phyloP scores from a whole-genome alignment of 257 asterid genomes.

The Fraxinus cuspidata region DNA sequence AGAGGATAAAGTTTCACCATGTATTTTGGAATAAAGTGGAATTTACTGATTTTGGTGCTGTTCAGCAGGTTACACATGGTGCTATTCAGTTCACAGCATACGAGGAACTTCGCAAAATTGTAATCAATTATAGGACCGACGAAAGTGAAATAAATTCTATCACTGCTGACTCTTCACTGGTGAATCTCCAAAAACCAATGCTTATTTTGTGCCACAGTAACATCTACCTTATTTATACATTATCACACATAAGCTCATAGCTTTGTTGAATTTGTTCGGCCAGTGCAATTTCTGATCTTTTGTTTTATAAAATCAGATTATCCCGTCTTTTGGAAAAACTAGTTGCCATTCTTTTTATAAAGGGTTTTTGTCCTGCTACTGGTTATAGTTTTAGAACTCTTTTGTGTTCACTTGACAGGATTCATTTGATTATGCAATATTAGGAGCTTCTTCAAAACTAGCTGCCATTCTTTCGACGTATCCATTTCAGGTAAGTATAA shows the following conservation, averaged over 20 bases:
- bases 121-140: slow-evolving; percentile 43
- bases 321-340: not conserved
- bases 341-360: not conserved
- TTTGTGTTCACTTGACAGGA: slow-evolving; percentile 48
- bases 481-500: slow-evolving; percentile 75
- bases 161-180: slow-evolving; percentile 52
- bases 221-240: slow-evolving; percentile 2
- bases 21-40: slow-evolving; percentile 2
- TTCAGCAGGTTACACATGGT: slow-evolving; percentile 93
- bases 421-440: slow-evolving; percentile 75
- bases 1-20: not conserved
- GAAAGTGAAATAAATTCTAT: slow-evolving; percentile 34
- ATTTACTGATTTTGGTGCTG: slow-evolving; percentile 34
- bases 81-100: slow-evolving; percentile 95
- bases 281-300: not conserved
- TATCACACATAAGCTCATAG: not conserved
- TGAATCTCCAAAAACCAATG: slow-evolving; percentile 42
- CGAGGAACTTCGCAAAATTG: slow-evolving; percentile 78
- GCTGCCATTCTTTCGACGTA: slow-evolving; percentile 76
- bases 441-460: slow-evolving; percentile 92
- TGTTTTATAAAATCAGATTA: not conserved
- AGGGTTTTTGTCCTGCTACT: not conserved
- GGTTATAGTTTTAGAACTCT: slow-evolving; percentile 1
- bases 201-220: slow-evolving; percentile 15
- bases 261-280: slow-evolving; percentile 4